These are phyloP conservation scores for Suhomyces xylopsoci DNA, from an alignment of 805 yeast species.

Conservation along the genomic window DNA sequence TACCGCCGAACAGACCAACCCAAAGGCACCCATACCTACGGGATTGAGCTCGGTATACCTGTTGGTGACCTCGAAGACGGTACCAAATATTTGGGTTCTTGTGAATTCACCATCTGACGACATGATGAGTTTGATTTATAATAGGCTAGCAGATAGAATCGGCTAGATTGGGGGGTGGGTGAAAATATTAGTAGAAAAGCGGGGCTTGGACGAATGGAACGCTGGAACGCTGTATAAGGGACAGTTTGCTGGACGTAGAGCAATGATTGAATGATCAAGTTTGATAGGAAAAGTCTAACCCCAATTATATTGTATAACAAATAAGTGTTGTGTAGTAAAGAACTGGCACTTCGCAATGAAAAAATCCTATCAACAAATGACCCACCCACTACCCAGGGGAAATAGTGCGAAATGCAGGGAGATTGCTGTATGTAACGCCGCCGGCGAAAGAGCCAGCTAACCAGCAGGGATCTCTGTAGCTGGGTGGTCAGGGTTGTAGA, in stretches of 20 bases:
- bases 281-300: background rate
- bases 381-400: background rate
- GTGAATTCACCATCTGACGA: slow-evolving; percentile 46
- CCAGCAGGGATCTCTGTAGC: background rate
- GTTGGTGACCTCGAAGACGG: slow-evolving; percentile 89
- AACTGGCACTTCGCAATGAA: background rate
- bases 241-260: background rate
- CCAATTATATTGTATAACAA: background rate
- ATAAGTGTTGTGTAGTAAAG: background rate
- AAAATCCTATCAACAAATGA: slow-evolving; percentile 1
- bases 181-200: background rate
- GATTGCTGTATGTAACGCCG: background rate
- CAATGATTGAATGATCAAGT: background rate
- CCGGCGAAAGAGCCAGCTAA: background rate
- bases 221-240: background rate
- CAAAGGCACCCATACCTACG: slow-evolving; percentile 99
- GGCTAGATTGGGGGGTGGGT: background rate
- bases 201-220: background rate
- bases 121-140: slow-evolving; percentile 18
- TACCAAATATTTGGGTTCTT: slow-evolving; percentile 91
- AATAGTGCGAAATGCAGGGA: background rate
- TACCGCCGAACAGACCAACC: slow-evolving; percentile 92
- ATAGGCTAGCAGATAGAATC: background rate
- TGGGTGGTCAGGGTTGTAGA: background rate
- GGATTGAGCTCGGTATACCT: slow-evolving; percentile 91